phyloP scores from a whole-genome alignment of 2,329 filamentous ascomycete species.

The Ceratocystis variospora region DNA sequence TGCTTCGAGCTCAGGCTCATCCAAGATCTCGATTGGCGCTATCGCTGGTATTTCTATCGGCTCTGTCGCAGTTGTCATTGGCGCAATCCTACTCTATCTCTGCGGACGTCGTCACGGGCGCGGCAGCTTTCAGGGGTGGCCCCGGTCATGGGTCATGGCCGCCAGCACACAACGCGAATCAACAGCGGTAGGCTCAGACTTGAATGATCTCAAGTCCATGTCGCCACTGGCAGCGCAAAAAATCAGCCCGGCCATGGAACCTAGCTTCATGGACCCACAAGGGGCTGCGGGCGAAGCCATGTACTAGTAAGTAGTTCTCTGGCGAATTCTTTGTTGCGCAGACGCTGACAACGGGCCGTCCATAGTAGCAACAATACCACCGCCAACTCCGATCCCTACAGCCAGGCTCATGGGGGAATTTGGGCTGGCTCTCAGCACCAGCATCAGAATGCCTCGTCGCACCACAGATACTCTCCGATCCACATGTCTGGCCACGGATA shows the following conservation, averaged over 20 bases:
- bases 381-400: background rate
- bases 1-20: background rate
- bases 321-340: background rate
- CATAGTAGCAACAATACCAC: no score
- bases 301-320: background rate
- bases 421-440: slow-evolving; percentile 1
- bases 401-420: background rate
- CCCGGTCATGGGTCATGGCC: slow-evolving; percentile 3
- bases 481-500: background rate
- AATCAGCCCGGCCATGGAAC: background rate
- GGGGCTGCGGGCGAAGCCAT: background rate
- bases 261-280: background rate
- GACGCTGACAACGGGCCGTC: no score
- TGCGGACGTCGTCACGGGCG: slow-evolving; percentile 29
- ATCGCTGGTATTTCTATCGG: slow-evolving; percentile 49
- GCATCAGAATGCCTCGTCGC: background rate
- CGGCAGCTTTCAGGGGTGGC: slow-evolving; percentile 22
- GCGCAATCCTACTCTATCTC: slow-evolving; percentile 35
- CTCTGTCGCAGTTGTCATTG: slow-evolving; percentile 31
- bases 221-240: background rate
- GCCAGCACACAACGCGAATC: background rate
- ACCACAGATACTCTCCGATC: background rate
- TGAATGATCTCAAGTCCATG: slow-evolving; percentile 1
- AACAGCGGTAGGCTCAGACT: background rate
- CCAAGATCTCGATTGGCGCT: slow-evolving; percentile 30